Evolutionary conservation across 225 moss, liverwort and hornwort species (phyloP), one percentile per base, ranked within the genome.

Genomic region (Neckera pumila): DNA sequence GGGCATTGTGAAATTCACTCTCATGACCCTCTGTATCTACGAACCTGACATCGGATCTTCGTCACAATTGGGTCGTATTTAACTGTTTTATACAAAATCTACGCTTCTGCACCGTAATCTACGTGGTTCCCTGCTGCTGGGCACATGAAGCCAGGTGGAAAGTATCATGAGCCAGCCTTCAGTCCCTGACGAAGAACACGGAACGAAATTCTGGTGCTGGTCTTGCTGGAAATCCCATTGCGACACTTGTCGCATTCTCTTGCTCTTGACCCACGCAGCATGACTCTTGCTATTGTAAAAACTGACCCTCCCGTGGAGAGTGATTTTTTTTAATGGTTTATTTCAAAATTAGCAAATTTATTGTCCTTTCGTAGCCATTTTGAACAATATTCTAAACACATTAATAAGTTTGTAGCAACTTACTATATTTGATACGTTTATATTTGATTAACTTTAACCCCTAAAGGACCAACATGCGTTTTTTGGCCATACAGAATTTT

Each of bases 131-230:
- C 0, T 70, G 3, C 23, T 25, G 38, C 1, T 2, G 4, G 6
- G 69, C 38, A 7, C 38, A 13, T 7, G 13, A 13, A 42, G 71
- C 12, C 27, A 27, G 3, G 28, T 45, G 72, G 72, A 27, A 3
- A 3, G 70, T 25, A 26, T 2, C 45, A 0, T 3, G 27, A 27
- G 27, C 15, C 15, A 9, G 0, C 0, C 15, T 43, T 16, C 27
- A 14, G 40, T 25, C 7, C 70, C 40, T 40, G 13, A 12, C 47
- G 11, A 47, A 47, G 47, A 47, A 47, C 8, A 47, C 47, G 47
- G 47, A 47, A 47, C 11, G 47, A 12, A 47, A 12, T 47, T 47
- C 47, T n/a, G n/a, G n/a, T n/a, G n/a, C n/a, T n/a, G n/a, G n/a
- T n/a, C n/a, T 47, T 47, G 47, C 11, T 47, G 47, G 11, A 8